These are phyloP conservation scores for Rosa rugosa DNA, from an alignment of 306 rosid genomes.

Conservation along the genomic window DNA sequence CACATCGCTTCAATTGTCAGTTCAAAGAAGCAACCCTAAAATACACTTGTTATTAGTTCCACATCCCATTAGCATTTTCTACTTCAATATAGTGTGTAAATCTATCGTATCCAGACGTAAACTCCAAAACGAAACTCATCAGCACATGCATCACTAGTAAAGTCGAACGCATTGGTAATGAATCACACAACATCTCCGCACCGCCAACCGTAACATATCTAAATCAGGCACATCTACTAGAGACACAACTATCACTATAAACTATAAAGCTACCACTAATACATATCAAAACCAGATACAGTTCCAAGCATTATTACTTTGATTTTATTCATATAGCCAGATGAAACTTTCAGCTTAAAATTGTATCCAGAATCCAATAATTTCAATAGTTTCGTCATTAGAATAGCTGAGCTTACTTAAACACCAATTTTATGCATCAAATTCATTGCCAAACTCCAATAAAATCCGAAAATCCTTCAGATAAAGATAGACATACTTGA, in stretches of 20 bases:
- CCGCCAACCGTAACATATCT: neutral
- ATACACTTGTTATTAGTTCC: neutral
- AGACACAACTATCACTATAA: too few species aligned
- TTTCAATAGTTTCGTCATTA: neutral
- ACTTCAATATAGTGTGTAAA: neutral
- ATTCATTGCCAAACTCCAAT: neutral
- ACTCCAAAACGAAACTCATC: neutral
- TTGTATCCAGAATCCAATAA: neutral
- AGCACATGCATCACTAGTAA: neutral
- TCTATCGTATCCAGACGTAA: neutral
- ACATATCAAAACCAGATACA: neutral
- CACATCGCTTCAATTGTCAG: neutral
- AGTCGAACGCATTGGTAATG: neutral
- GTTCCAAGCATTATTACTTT: neutral
- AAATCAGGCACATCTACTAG: neutral
- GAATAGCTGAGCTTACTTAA: neutral
- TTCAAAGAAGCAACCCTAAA: neutral
- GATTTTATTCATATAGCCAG: neutral
- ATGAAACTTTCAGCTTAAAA: neutral
- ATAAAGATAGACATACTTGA: constrained; percentile 47
- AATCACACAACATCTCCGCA: neutral
- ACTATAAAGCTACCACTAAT: neutral
- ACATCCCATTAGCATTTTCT: neutral
- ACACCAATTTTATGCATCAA: neutral
- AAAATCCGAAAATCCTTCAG: neutral